Base-by-base conservation (phyloP, 805 yeast species). In the Wickerhamiella dianesei region DNA sequence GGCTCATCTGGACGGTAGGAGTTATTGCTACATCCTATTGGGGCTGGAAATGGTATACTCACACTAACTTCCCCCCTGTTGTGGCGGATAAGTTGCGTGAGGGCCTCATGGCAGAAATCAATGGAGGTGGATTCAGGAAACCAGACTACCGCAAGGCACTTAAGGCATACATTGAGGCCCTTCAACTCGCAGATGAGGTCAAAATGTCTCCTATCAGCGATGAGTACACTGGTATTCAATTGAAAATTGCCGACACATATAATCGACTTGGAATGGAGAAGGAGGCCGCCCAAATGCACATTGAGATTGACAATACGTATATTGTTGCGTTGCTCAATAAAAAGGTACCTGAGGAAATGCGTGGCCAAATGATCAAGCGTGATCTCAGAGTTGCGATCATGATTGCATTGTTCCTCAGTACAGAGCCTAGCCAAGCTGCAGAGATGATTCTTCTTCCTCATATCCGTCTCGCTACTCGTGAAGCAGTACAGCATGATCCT, bases 181-280 rank as follows among this genome's bases (percentile, higher is more conserved):
- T 87, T 21, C 70, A 76, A 22, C 72, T 75, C 51, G 80, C 86
- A 37, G 72, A 77, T 35, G 66, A 70, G 21, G 64, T 76, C 41
- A 71, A 70, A 0, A 60, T 85, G 65, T 74, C 76, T 51, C 73
- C 72, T 9, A 55, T 82, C 29, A 70, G 77, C 48, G 92, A 85
- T 57, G 89, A 83, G 57, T 88, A 83, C 61, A 88, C 96, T 0
- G 96, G 96, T 0, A 76, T 89, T 45, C 94, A 88, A 58, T 69
- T 89, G 61, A 85, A 88, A 57, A 68, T 85, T 35, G 94, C 82
- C 9, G 95, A 87, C 57, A 81, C 86, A 86, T 83, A 77, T 59
- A 95, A 85, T 57, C 70, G 79, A 37, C 62, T 86, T 54, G 72
- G 70, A 18, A 71, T 74, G 76, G 53, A 58, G 29, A 75, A 75